A percentile compares a stretch with the other conserved stretches of the same genome.
These are phyloP conservation scores for Calonectria pseudoturangicola DNA, from an alignment of 2,329 filamentous ascomycete genomes.

Conservation along the genomic window DNA sequence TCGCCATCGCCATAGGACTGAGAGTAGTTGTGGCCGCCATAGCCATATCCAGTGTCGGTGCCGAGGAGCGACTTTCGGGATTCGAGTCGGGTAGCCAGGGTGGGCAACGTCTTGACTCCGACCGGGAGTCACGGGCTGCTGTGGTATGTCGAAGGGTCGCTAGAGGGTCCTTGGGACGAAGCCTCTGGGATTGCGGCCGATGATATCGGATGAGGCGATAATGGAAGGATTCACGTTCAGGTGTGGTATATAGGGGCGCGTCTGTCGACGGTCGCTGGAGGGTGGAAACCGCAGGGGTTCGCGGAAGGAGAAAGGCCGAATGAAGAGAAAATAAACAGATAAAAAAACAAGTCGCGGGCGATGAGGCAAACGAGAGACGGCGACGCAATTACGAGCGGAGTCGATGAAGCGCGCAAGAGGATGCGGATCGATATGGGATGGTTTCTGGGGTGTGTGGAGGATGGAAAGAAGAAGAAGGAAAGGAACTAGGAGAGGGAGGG, in stretches of 20 bases:
- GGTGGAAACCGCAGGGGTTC: conserved; percentile 22
- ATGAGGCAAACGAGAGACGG: conserved; percentile 39
- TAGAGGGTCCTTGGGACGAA: conserved; percentile 24
- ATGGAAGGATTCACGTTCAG: conserved; percentile 2
- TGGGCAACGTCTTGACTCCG: conserved; percentile 59
- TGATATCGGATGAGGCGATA: conserved; percentile 11
- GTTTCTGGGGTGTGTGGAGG: conserved; percentile 25
- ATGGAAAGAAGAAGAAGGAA: conserved; percentile 33
- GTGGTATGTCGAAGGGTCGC: conserved; percentile 21
- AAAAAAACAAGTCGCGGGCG: conserved; percentile 23
- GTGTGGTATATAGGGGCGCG: conserved; percentile 31
- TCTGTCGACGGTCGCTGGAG: conserved; percentile 30
- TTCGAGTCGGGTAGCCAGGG: conserved; percentile 64
- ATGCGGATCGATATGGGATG: conserved; percentile 17
- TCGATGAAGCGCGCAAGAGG: conserved; percentile 30
- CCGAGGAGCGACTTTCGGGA: conserved; percentile 64
- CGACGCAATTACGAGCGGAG: conserved; percentile 32
- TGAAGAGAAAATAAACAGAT: conserved; percentile 6
- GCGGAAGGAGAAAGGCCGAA: conserved; percentile 5
- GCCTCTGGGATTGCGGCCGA: neutral
- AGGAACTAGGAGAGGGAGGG: conserved; percentile 6
- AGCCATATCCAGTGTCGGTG: conserved; percentile 61
- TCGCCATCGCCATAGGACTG: conserved; percentile 57
- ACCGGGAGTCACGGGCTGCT: conserved; percentile 59
- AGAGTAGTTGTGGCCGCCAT: conserved; percentile 59